Percentiles rank a stretch among this genome's conserved stretches.
Conservation (phyloP, 345 rosid genomes). For the Acer negundo region DNA sequence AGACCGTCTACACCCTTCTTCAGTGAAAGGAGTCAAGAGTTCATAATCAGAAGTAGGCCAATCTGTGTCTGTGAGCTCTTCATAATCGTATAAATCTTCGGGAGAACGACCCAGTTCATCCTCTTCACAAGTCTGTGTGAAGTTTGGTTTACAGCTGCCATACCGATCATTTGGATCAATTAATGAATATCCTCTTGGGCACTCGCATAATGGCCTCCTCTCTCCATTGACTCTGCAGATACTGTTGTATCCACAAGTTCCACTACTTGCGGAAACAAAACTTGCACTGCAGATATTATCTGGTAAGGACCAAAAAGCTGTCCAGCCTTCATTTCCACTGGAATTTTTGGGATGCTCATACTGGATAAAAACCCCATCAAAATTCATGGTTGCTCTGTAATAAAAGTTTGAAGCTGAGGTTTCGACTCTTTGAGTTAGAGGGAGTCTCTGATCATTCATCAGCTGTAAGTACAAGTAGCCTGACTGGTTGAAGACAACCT, state of each 20-base stretch:
- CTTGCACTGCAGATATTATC: slow-evolving; percentile 17
- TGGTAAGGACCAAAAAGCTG: slow-evolving; percentile 12
- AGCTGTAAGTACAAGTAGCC: slow-evolving; percentile 7
- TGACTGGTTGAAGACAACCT: slow-evolving; percentile 17
- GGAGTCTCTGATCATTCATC: neutral
- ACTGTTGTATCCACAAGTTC: slow-evolving; percentile 23
- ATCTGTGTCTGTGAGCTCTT: slow-evolving; percentile 11
- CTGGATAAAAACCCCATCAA: slow-evolving; percentile 22
- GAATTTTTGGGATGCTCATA: slow-evolving; percentile 6
- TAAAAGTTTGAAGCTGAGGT: slow-evolving; percentile 7
- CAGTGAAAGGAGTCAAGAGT: slow-evolving; percentile 18
- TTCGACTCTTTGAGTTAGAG: neutral
- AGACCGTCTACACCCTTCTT: slow-evolving; percentile 28
- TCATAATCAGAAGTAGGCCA: slow-evolving; percentile 40
- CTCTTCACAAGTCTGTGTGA: slow-evolving; percentile 8
- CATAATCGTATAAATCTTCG: slow-evolving; percentile 19
- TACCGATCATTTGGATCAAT: slow-evolving; percentile 8
- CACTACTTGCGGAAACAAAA: neutral
- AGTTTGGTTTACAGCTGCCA: slow-evolving; percentile 22
- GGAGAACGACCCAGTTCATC: slow-evolving; percentile 4
- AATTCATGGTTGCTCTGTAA: slow-evolving; percentile 7
- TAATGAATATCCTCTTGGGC: slow-evolving; percentile 16
- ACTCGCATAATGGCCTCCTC: slow-evolving; percentile 15
- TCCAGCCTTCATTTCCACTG: slow-evolving; percentile 15
- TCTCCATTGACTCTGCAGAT: slow-evolving; percentile 1